phyloP scores from a whole-genome alignment of 2,329 filamentous ascomycete genomes.

The Fusarium sp. region DNA sequence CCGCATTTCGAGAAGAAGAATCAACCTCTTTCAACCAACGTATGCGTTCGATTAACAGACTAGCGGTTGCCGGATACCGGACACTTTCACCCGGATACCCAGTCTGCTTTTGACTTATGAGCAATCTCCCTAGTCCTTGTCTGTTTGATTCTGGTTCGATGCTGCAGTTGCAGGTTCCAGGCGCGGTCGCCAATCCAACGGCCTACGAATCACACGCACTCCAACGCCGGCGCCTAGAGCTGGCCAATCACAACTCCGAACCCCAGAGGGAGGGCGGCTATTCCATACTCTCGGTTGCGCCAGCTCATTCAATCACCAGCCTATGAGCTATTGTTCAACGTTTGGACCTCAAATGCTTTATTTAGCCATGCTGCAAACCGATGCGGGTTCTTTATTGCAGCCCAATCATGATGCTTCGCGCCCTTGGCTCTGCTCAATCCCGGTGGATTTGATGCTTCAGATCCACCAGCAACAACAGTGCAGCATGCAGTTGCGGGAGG shows the following conservation, averaged over 20 bases:
- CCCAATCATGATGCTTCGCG: conserved; percentile 46
- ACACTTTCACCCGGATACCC: conserved; percentile 21
- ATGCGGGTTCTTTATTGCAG: conserved; percentile 32
- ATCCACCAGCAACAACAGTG: conserved; percentile 31
- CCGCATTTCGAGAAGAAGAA: conserved; percentile 17
- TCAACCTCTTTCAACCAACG: conserved; percentile 7
- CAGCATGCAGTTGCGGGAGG: conserved; percentile 22
- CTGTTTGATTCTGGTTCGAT: conserved; percentile 21
- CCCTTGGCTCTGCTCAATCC: conserved; percentile 38
- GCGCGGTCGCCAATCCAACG: conserved; percentile 47
- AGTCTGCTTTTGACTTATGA: conserved; percentile 13
- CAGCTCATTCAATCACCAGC: conserved; percentile 46
- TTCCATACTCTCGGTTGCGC: conserved; percentile 52
- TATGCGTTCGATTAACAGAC: conserved; percentile 12
- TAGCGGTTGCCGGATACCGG: conserved; percentile 30
- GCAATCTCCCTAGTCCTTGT: conserved; percentile 41
- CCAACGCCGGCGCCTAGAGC: conserved; percentile 48
- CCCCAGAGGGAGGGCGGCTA: conserved; percentile 55
- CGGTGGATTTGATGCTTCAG: conserved; percentile 30
- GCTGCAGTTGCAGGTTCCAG: conserved; percentile 39
- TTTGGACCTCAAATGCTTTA: conserved; percentile 44
- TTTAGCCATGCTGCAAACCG: conserved; percentile 48
- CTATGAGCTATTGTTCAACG: conserved; percentile 45
- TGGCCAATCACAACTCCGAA: conserved; percentile 50
- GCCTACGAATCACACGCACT: conserved; percentile 48